Base-by-base conservation (phyloP, 495 filamentous ascomycete species). In the Aspergillus funiculosus region DNA sequence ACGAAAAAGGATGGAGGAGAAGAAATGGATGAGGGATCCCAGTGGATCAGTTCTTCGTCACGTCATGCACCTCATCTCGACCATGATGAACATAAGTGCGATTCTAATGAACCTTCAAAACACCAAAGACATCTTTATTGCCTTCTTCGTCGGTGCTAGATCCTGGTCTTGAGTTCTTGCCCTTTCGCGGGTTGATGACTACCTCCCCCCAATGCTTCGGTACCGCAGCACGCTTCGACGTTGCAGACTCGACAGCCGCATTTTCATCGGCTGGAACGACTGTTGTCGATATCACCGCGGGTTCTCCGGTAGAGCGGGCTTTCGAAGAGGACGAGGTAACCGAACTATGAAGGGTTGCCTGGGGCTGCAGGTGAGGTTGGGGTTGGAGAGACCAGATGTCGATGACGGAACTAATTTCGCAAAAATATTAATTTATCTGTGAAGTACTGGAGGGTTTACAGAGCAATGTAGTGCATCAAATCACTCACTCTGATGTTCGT, bases 321-420 rank as follows among this genome's bases (percentile, higher is more conserved):
- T 58, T 65, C 6, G 65, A 67, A 10, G 61, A 45, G 1, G 56
- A 51, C 6, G 58, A 53, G 6, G 69, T 66, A 6, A 53, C 53
- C 30, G 59, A 54, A 17, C 53, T 52, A 28, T 57, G 68, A 29
- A 73, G 64, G 20, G 70, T 71, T 32, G 70, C 70, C 43, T 62
- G 68, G 3, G 70, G 68, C 55, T 68, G 70, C 14, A 73, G 67
- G 39, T 72, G 68, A 18, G 68, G 64, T 64, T 73, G 70, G 3
- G 70, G 68, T 61, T 73, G 69, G 26, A 71, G 52, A 20, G 70
- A 70, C 70, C 70, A 73, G 53, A 73, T 73, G 46, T 73, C 70
- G 42, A 73, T 70, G 48, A 73, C 70, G 17, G 70, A 67, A 52
- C 67, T 73, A 38, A 29, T 14, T 36, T 24, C 13, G 11, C 14